These are phyloP conservation scores for Platanthera zijinensis DNA, from an alignment of 106 monocot species.

Conservation along the genomic window DNA sequence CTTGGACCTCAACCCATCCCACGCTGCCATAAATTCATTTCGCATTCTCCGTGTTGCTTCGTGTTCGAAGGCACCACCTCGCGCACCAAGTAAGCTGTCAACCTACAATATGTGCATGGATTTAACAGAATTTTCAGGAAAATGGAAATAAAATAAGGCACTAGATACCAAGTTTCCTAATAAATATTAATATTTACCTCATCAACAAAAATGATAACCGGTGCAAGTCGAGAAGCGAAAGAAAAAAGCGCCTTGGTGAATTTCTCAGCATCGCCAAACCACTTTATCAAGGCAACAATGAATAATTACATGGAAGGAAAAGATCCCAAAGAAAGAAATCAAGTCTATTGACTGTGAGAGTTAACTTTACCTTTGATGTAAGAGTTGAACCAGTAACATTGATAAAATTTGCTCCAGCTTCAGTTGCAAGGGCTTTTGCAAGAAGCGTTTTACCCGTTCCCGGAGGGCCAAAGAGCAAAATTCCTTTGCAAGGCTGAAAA, in stretches of 20 bases:
- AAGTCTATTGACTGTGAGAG: not conserved
- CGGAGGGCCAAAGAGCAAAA: constrained; percentile 97
- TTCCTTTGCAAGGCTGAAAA: constrained; percentile 98
- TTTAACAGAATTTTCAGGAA: not conserved
- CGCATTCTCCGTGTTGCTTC: constrained; percentile 10
- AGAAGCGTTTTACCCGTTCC: constrained; percentile 99
- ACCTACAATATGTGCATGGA: constrained; percentile 30
- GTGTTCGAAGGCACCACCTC: constrained; percentile 63
- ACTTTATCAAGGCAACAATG: constrained; percentile 35
- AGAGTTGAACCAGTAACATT: constrained; percentile 90
- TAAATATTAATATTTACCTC: constrained; percentile 43
- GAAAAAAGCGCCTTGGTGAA: constrained; percentile 98
- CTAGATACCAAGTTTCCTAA: too few relatives aligned
- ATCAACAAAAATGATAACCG: constrained; percentile 99
- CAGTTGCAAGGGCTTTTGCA: constrained; percentile 99
- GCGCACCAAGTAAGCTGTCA: constrained; percentile 89
- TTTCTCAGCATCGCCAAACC: constrained; percentile 99
- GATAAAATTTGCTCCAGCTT: constrained; percentile 98
- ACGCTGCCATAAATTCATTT: constrained; percentile 84
- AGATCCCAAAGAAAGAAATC: not conserved
- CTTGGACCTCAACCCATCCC: constrained; percentile 94
- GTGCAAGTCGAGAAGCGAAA: constrained; percentile 78
- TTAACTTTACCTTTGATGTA: constrained; percentile 71
- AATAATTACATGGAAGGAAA: not conserved
- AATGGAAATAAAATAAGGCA: not conserved